Evolutionary conservation across 2,329 filamentous ascomycete species (phyloP).

Genomic region (Plenodomus lindquistii): DNA sequence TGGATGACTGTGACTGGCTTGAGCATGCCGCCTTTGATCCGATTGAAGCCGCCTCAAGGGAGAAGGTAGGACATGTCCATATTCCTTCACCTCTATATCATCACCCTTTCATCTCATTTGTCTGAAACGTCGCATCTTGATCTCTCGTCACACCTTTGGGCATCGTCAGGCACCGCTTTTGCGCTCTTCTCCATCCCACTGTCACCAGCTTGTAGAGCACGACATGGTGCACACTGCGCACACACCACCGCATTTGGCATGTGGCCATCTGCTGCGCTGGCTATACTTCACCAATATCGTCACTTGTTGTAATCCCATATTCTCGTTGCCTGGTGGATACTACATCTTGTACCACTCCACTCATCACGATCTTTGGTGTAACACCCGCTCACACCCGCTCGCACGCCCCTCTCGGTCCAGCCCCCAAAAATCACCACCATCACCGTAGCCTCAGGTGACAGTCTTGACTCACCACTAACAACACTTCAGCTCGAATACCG

Average conservation of each 20-base stretch:
- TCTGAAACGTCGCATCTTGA: background rate
- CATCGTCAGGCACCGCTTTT: slow-evolving; percentile 13
- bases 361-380: slow-evolving; percentile 3
- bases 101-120: background rate
- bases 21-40: slow-evolving; percentile 64
- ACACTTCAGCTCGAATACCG: slow-evolving; percentile 71
- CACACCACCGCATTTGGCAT: background rate
- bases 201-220: slow-evolving; percentile 4
- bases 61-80: slow-evolving; percentile 57
- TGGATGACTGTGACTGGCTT: slow-evolving; percentile 64
- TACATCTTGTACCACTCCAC: background rate
- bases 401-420: background rate
- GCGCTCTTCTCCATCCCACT: slow-evolving; percentile 16
- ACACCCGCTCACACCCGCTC: slow-evolving; percentile 1
- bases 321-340: background rate
- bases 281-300: background rate
- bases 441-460: slow-evolving; percentile 3
- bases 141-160: slow-evolving; percentile 16
- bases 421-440: slow-evolving; percentile 9
- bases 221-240: slow-evolving; percentile 1
- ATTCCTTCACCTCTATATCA: slow-evolving; percentile 1
- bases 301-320: background rate
- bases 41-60: slow-evolving; percentile 59
- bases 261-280: background rate
- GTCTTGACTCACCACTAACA: background rate